phyloP scores from a whole-genome alignment of 139 green algal species.

The Chlamydomonas urium region DNA sequence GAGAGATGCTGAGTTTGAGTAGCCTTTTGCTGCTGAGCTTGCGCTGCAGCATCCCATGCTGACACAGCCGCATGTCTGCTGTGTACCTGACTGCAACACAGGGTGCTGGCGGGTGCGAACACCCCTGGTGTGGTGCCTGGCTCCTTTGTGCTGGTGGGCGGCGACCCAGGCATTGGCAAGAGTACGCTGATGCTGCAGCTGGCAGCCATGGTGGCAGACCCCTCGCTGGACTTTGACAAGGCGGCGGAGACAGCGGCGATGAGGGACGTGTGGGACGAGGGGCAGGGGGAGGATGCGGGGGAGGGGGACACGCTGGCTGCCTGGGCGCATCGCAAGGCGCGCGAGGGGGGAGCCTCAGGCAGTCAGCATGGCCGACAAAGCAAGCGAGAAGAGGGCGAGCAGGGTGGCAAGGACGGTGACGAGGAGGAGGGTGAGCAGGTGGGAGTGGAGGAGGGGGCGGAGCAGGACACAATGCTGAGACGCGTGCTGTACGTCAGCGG shows the following conservation, averaged over 20 bases:
- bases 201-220: constrained; percentile 32
- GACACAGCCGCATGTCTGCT: too few species aligned
- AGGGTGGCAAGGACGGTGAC: too few species aligned
- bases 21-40: too few species aligned
- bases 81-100: constrained; percentile 2
- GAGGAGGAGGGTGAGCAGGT: neutral
- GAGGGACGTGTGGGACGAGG: neutral
- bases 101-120: constrained; percentile 75
- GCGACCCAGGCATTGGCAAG: constrained; percentile 96
- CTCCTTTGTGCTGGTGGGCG: constrained; percentile 82
- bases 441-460: neutral
- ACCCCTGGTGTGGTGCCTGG: constrained; percentile 79
- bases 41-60: too few species aligned
- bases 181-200: constrained; percentile 93
- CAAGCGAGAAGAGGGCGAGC: constrained; percentile 7
- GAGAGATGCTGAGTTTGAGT: too few species aligned
- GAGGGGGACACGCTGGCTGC: neutral
- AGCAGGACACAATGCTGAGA: neutral
- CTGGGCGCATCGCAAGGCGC: neutral
- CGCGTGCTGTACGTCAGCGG: constrained; percentile 78
- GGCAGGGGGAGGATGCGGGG: neutral
- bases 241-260: neutral
- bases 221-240: constrained; percentile 29
- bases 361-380: neutral
- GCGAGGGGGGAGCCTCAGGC: neutral